phyloP scores from a whole-genome alignment of 768 basidiomycete genomes.

The Neoboletus subvelutipes region DNA sequence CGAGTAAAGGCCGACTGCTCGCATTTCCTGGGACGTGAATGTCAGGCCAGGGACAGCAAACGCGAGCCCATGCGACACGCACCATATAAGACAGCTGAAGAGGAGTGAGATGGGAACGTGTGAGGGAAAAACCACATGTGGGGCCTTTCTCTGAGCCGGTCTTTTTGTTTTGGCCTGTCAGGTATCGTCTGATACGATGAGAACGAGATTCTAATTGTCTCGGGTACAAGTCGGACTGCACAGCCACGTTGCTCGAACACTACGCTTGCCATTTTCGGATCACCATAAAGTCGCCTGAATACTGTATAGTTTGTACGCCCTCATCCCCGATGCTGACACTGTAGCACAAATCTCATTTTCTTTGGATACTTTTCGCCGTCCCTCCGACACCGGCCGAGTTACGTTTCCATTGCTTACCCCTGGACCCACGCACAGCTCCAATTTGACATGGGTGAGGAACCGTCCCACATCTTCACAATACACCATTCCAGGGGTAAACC shows the following conservation, averaged over 20 bases:
- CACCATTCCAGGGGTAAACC: conserved; percentile 1
- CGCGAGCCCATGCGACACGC: neutral
- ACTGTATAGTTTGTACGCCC: too few relatives aligned
- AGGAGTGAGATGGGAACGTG: neutral
- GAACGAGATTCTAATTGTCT: conserved; percentile 21
- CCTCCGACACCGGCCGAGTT: neutral
- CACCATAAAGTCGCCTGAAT: conserved; percentile 1
- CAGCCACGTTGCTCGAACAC: conserved; percentile 22
- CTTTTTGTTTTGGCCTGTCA: conserved; percentile 21
- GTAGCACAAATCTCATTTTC: neutral
- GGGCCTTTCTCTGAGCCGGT: neutral
- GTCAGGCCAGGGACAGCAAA: neutral
- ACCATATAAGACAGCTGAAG: neutral
- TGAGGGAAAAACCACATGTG: neutral
- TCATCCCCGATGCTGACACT: neutral
- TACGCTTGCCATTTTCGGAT: conserved; percentile 23
- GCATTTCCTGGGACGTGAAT: neutral
- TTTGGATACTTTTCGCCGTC: too few relatives aligned
- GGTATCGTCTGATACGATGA: neutral
- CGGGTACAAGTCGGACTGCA: conserved; percentile 14
- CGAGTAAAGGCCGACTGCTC: neutral
- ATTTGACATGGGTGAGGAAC: neutral
- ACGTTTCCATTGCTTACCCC: neutral
- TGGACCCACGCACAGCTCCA: neutral
- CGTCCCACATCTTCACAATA: neutral